Percentiles rank a stretch among this genome's conserved stretches.
These are phyloP conservation scores for Dothistroma septosporum DNA, from an alignment of 2,329 filamentous ascomycete genomes.

Conservation along the genomic window DNA sequence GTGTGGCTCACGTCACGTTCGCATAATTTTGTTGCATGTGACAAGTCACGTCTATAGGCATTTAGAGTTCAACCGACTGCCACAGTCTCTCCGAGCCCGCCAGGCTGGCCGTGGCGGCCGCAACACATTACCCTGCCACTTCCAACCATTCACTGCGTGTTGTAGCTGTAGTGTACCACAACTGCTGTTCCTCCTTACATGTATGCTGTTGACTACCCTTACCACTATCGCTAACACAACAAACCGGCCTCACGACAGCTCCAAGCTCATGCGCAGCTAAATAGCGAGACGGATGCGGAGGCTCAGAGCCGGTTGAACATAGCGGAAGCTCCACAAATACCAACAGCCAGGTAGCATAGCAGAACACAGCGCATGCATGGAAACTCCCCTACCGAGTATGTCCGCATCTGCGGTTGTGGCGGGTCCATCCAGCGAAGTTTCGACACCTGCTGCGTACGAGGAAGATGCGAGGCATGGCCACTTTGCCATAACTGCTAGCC, in stretches of 20 bases:
- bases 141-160: neutral
- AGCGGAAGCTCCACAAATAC: neutral
- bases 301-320: neutral
- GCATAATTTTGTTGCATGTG: neutral
- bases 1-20: neutral
- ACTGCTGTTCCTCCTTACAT: neutral
- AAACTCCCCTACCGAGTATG: slow-evolving; percentile 3
- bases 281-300: neutral
- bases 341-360: neutral
- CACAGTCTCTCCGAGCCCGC: neutral
- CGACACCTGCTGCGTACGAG: slow-evolving; percentile 22
- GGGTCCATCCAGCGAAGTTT: slow-evolving; percentile 23
- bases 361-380: slow-evolving; percentile 9
- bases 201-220: neutral
- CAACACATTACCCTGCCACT: neutral
- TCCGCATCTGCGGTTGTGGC: slow-evolving; percentile 12
- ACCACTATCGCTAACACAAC: neutral
- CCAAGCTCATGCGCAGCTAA: neutral
- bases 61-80: neutral
- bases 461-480: slow-evolving; percentile 26
- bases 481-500: slow-evolving; percentile 28
- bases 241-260: neutral
- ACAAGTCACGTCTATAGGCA: neutral
- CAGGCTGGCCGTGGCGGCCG: neutral
- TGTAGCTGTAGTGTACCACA: neutral